Percentiles rank a stretch among this genome's conserved stretches.
These are phyloP conservation scores for Jackrogersella minutella DNA, from an alignment of 495 filamentous ascomycete genomes.

Conservation along the genomic window DNA sequence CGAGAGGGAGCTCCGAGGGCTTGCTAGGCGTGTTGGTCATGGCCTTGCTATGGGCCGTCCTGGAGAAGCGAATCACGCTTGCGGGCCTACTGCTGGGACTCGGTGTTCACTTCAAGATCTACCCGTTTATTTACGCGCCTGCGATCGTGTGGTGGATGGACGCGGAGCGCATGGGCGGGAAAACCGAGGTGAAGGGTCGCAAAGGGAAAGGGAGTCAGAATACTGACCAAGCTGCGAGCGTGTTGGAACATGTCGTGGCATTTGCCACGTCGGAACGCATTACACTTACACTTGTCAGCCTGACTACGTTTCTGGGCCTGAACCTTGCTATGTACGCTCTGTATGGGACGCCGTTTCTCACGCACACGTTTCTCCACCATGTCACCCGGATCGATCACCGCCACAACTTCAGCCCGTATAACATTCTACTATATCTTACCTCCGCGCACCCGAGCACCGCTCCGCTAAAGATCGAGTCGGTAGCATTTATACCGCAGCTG, in stretches of 20 bases:
- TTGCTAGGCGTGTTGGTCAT: slow-evolving; percentile 83
- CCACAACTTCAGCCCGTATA: slow-evolving; percentile 98
- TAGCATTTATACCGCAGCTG: slow-evolving; percentile 90
- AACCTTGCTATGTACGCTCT: slow-evolving; percentile 79
- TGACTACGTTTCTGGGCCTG: slow-evolving; percentile 72
- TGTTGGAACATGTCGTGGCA: slow-evolving; percentile 34
- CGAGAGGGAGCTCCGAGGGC: slow-evolving; percentile 91
- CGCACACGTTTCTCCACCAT: slow-evolving; percentile 92
- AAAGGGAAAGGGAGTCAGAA: neutral
- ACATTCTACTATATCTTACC: slow-evolving; percentile 85
- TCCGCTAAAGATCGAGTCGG: slow-evolving; percentile 68
- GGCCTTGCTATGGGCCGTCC: slow-evolving; percentile 80
- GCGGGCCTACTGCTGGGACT: slow-evolving; percentile 83
- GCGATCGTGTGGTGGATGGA: slow-evolving; percentile 92
- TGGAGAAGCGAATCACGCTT: slow-evolving; percentile 63
- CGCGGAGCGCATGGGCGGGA: slow-evolving; percentile 48
- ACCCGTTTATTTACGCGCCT: slow-evolving; percentile 92
- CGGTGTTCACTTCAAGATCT: slow-evolving; percentile 96
- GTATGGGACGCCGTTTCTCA: slow-evolving; percentile 77
- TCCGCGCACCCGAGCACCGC: slow-evolving; percentile 61
- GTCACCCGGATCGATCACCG: slow-evolving; percentile 93
- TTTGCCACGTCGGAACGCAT: slow-evolving; percentile 72
- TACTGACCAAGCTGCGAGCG: neutral
- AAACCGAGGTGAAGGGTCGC: neutral
- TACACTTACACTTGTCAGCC: slow-evolving; percentile 67